Evolutionary conservation across 306 rosid genomes (phyloP), one percentile per base, ranked within the genome.

Genomic region (Herpetospermum pedunculosum): DNA sequence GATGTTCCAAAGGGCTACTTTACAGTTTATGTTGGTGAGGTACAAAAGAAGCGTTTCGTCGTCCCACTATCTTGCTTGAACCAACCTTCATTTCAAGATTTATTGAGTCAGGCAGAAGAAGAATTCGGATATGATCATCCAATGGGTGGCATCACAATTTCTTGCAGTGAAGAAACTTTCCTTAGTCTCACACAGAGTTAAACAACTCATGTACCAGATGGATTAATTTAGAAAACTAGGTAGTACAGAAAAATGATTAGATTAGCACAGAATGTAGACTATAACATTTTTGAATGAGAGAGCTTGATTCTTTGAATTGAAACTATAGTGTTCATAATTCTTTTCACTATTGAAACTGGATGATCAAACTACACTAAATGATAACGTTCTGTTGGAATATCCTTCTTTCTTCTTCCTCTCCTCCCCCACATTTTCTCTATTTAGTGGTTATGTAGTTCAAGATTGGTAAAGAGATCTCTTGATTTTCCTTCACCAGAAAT

Each of bases 71-170:
- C 79, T 13, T 81, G 57, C 40, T 75, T 84, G 81, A 80, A 76
- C 13, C 80, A 75, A 35, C 59, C 82, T 25, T 78, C 67, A 25
- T 80, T 80, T 18, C 75, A 72, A 58, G 77, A 71, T 2, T 62
- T 76, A 19, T 52, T 80, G 3, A 49, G 62, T n/a, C 37, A 70
- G 23, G 77, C 41, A 37, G 78, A 78, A 15, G 78, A 78, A 73
- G 75, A 78, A 73, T 78, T 79, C 13, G 82, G 78, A 8, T 80
- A 70, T 21, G n/a, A 52, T 44, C 84, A 77, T 80, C 75, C 78
- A 16, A 80, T 64, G 63, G 84, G 80, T 44, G 74, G 77, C 43
- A 72, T 81, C 29, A 75, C 79, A 23, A 78, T 81, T 70, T 71
- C 82, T 11, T 75, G 77, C 75, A 74, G 8, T 32, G 76, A 50